Evolutionary conservation across 306 rosid species (phyloP), one percentile per base, ranked within the genome.

Genomic region (Gastrolobium villosum): DNA sequence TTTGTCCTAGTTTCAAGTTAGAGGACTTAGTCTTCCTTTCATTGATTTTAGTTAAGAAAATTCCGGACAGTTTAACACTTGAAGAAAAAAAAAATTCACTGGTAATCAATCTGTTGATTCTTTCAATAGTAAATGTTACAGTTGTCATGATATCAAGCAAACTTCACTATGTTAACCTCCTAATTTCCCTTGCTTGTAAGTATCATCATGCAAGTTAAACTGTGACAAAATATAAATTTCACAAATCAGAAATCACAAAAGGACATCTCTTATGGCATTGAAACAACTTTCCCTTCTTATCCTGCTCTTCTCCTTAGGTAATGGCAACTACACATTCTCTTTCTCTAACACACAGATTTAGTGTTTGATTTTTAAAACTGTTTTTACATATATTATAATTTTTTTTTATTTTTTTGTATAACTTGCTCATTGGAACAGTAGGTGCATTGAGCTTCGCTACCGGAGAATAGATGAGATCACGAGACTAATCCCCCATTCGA

Each of bases 231-330:
- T 11, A 3, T 65, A 4, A 55, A 45, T 79, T 70, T 60, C 69
- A 10, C 66, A 71, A 36, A 72, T 20, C 35, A 64, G 10, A 73
- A 54, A 13, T 56, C 57, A 11, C 70, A 82, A 82, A 45, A 41
- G 2, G 10, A 56, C 40, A 20, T 40, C 28, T 40, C 7, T 10
- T 7, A 79, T 74, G 84, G 83, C 74, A 83, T 40, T 79, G 74
- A 78, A 60, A 50, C 46, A 60, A 0, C 60, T 74, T 63, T 60
- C 81, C 32, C 28, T 74, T 59, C 79, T 78, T 57, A 11, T 79
- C 69, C 49, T 78, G 40, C 56, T 74, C 57, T 20, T 79, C 62
- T 66, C 60, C 5, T 43, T 66, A 70, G 79, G 83, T 78, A 53
- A 68, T 65, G 10, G 45, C 8, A 14, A 63, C 14, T 8, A 14